phyloP scores from a whole-genome alignment of 2,329 filamentous ascomycete genomes.

The Aurifilum marmelostoma region DNA sequence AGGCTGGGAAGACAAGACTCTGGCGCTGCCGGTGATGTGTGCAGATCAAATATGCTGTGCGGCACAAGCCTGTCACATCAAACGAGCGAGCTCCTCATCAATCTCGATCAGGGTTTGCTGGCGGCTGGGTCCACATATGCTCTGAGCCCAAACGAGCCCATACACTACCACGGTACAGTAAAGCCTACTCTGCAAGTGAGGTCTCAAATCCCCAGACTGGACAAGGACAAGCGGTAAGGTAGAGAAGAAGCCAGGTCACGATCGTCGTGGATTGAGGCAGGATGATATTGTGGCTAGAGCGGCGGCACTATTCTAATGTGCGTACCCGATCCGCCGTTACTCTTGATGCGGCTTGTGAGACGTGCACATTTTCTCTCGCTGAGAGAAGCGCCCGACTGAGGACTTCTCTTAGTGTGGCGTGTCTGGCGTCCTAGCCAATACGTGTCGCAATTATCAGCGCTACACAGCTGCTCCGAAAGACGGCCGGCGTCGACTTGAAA shows the following conservation, averaged over 20 bases:
- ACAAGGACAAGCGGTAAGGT: slow-evolving; percentile 14
- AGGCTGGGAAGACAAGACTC: slow-evolving; percentile 21
- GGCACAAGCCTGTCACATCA: slow-evolving; percentile 22
- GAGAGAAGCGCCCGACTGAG: slow-evolving; percentile 21
- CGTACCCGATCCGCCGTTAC: slow-evolving; percentile 27
- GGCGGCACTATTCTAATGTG: slow-evolving; percentile 17
- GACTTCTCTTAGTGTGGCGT: slow-evolving; percentile 18
- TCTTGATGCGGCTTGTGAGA: slow-evolving; percentile 26
- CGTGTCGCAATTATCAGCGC: slow-evolving; percentile 18
- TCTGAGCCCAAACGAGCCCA: not conserved
- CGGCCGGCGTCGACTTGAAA: slow-evolving; percentile 17
- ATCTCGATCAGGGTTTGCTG: not conserved
- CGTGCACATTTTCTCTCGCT: slow-evolving; percentile 19
- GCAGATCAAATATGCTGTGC: slow-evolving; percentile 18
- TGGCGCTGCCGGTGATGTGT: slow-evolving; percentile 16
- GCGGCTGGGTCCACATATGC: not conserved
- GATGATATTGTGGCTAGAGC: not conserved
- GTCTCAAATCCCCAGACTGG: not conserved
- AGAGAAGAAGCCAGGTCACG: not conserved
- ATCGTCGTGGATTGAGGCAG: not conserved
- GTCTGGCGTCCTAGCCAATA: slow-evolving; percentile 22
- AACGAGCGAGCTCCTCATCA: slow-evolving; percentile 17
- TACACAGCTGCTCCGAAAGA: slow-evolving; percentile 24
- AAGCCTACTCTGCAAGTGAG: not conserved
- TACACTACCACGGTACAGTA: not conserved